Evolutionary conservation across 2,329 filamentous ascomycete species (phyloP).

Genomic region (Sporothrix humicola): DNA sequence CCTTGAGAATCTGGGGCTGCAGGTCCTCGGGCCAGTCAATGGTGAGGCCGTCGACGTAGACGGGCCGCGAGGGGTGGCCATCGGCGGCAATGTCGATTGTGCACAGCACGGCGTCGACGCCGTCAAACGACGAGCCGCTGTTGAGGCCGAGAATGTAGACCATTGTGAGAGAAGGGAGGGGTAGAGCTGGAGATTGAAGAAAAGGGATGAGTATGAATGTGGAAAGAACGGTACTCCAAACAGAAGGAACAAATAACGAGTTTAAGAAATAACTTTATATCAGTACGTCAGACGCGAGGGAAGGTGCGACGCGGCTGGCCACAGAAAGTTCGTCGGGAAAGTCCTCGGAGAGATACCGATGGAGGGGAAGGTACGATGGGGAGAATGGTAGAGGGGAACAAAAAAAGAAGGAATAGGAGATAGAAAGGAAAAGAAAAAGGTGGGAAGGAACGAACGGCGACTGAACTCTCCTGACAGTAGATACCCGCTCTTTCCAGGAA

Average conservation of each 20-base stretch:
- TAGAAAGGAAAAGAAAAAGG: not conserved
- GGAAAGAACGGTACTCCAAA: not conserved
- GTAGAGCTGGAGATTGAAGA: not conserved
- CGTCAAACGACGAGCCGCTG: slow-evolving; percentile 44
- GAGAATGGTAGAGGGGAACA: not conserved
- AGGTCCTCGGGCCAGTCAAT: slow-evolving; percentile 44
- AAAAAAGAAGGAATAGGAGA: not conserved
- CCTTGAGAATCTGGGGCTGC: slow-evolving; percentile 40
- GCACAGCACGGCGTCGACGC: slow-evolving; percentile 44
- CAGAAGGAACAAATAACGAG: not conserved
- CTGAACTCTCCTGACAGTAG: not conserved
- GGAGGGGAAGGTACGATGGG: not conserved
- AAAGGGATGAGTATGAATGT: not conserved
- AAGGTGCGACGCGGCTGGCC: not conserved
- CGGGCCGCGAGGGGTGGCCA: slow-evolving; percentile 42
- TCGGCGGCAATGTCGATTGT: slow-evolving; percentile 41
- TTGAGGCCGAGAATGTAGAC: slow-evolving; percentile 44
- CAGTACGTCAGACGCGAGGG: slow-evolving; percentile 2
- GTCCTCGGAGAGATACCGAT: slow-evolving; percentile 5
- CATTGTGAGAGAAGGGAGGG: slow-evolving; percentile 30
- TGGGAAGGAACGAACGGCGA: not conserved
- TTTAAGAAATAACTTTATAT: slow-evolving; percentile 14
- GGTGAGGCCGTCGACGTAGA: slow-evolving; percentile 42
- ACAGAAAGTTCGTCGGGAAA: not conserved
- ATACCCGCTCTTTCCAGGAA: not conserved